Evolutionary conservation across 441 rosid species (phyloP).

Genomic region (Pelargonium australe): DNA sequence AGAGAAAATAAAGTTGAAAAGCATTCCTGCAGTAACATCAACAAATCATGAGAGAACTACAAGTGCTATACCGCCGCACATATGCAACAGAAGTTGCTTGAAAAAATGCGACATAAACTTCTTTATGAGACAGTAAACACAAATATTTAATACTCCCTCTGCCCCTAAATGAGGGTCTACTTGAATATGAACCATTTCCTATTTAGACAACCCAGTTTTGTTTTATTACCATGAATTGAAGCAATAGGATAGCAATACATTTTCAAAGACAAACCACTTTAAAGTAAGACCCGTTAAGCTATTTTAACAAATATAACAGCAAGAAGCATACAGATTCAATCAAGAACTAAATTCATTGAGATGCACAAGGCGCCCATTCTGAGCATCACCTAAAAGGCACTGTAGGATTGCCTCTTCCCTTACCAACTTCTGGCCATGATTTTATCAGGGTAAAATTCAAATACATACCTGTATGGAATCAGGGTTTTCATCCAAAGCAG

Average conservation of each 20-base stretch:
- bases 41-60: constrained; percentile 23
- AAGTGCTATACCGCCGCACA: background rate
- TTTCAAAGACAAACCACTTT: constrained; percentile 11
- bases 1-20: constrained; percentile 88
- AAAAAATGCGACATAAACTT: background rate
- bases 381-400: background rate
- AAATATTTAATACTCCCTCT: no score
- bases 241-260: no score
- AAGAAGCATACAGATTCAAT: no score
- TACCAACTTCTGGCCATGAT: background rate
- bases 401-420: background rate
- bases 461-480: constrained; percentile 70
- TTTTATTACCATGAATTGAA: no score
- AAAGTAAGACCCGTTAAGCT: no score
- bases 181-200: no score
- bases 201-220: no score
- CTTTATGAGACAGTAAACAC: no score
- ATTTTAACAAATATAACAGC: no score
- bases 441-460: background rate
- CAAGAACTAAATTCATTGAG: no score
- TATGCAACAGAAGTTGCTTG: background rate
- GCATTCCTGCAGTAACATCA: constrained; percentile 57
- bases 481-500: constrained; percentile 93
- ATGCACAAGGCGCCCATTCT: background rate
- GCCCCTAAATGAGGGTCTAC: no score